These are phyloP conservation scores for Wickerhamiella sorbophila DNA, from an alignment of 805 yeast species.

Conservation along the genomic window DNA sequence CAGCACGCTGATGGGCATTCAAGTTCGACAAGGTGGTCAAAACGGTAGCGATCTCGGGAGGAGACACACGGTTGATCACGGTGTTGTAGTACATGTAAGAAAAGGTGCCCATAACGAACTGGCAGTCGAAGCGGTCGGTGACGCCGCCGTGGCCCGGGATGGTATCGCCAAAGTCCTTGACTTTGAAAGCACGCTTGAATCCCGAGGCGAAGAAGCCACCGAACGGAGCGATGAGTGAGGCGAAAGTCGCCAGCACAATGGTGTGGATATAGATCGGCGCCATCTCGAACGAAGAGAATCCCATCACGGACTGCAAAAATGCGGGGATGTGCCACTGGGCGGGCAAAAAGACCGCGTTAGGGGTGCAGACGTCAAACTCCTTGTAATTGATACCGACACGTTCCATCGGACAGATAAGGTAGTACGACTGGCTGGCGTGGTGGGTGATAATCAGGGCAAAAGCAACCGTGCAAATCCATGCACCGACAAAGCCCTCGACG, in stretches of 20 bases:
- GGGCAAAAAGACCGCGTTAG: slow-evolving; percentile 79
- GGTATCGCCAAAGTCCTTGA: slow-evolving; percentile 95
- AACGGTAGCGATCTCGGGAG: not conserved
- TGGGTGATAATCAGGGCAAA: slow-evolving; percentile 56
- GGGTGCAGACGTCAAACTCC: slow-evolving; percentile 55
- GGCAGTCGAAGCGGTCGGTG: slow-evolving; percentile 95
- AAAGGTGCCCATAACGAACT: slow-evolving; percentile 94
- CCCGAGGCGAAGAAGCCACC: slow-evolving; percentile 98
- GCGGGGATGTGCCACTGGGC: slow-evolving; percentile 66
- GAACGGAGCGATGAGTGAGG: slow-evolving; percentile 93
- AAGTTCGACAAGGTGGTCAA: not conserved
- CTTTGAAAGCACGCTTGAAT: slow-evolving; percentile 89
- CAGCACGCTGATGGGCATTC: not conserved
- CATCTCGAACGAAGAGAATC: slow-evolving; percentile 38
- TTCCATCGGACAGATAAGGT: slow-evolving; percentile 77
- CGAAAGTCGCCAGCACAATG: slow-evolving; percentile 76
- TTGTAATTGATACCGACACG: slow-evolving; percentile 42
- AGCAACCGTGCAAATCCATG: slow-evolving; percentile 84
- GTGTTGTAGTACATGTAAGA: slow-evolving; percentile 86
- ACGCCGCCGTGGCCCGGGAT: slow-evolving; percentile 99
- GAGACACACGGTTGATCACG: not conserved
- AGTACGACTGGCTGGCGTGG: slow-evolving; percentile 48
- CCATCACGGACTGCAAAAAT: slow-evolving; percentile 38
- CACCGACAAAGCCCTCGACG: slow-evolving; percentile 93
- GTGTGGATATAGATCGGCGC: slow-evolving; percentile 90